phyloP scores from a whole-genome alignment of 305 asterid genomes.

The Plantago coronopus region DNA sequence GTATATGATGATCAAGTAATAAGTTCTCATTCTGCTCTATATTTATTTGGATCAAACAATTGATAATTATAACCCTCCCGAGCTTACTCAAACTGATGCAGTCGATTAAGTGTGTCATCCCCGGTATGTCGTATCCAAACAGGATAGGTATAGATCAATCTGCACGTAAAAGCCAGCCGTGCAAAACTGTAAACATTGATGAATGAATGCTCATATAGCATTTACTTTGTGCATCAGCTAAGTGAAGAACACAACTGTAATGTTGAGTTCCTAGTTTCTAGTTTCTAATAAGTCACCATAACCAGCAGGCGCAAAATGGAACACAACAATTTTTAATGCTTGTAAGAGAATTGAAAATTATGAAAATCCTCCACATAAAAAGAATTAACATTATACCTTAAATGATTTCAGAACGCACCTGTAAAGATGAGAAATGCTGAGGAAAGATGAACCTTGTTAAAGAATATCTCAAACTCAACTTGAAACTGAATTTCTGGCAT shows the following conservation, averaged over 20 bases:
- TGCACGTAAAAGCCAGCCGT: neutral
- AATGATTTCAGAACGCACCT: slow-evolving; percentile 41
- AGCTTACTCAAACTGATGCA: slow-evolving; percentile 1
- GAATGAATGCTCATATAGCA: neutral
- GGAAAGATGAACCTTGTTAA: slow-evolving; percentile 34
- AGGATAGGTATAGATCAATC: slow-evolving; percentile 22
- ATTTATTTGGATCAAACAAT: slow-evolving; percentile 15
- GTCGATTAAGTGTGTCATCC: slow-evolving; percentile 26
- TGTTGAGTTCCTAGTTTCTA: no score
- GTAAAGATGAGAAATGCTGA: slow-evolving; percentile 62
- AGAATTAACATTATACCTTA: slow-evolving; percentile 1
- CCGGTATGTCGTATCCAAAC: slow-evolving; percentile 53
- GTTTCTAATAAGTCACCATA: no score
- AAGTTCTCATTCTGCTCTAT: slow-evolving; percentile 6
- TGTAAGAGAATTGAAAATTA: neutral
- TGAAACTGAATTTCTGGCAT: slow-evolving; percentile 43
- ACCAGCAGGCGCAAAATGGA: no score
- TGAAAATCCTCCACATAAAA: neutral
- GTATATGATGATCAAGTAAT: slow-evolving; percentile 5
- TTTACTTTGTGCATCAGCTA: no score
- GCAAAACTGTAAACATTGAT: neutral
- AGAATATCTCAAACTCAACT: slow-evolving; percentile 27
- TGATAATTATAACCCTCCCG: slow-evolving; percentile 11
- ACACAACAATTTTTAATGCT: no score
- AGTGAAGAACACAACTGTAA: no score